Evolutionary conservation across 257 asterid species (phyloP).

Genomic region (Solanum appendiculatum): DNA sequence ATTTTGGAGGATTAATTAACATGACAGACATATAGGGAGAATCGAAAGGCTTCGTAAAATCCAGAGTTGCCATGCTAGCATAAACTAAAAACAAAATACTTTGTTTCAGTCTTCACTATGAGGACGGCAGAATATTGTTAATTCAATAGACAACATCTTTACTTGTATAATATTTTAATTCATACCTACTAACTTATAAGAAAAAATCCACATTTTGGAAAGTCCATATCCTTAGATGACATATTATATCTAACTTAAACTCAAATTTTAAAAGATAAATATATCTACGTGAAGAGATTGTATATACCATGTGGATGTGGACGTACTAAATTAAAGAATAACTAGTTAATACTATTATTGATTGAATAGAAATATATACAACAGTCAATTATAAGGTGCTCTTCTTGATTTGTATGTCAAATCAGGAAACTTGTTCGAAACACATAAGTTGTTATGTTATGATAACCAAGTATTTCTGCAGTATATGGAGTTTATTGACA

Average conservation of each 20-base stretch:
- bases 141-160: background rate
- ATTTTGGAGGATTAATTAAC: background rate
- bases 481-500: background rate
- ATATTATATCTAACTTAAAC: background rate
- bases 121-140: background rate
- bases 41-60: background rate
- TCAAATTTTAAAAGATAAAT: background rate
- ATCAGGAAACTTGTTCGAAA: constrained; percentile 29
- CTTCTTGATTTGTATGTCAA: constrained; percentile 50
- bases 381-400: constrained; percentile 16
- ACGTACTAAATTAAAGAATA: background rate
- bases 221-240: background rate
- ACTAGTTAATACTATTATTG: background rate
- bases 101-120: background rate
- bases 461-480: too few relatives aligned
- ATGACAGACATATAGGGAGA: background rate
- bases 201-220: background rate
- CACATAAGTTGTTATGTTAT: constrained; percentile 13
- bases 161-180: background rate
- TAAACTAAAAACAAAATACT: background rate
- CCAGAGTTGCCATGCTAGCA: background rate
- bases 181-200: background rate
- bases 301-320: background rate
- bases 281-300: background rate
- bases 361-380: background rate